phyloP scores from a whole-genome alignment of 371 early-diverging fungal genomes.

The Smittium mucronatum region DNA sequence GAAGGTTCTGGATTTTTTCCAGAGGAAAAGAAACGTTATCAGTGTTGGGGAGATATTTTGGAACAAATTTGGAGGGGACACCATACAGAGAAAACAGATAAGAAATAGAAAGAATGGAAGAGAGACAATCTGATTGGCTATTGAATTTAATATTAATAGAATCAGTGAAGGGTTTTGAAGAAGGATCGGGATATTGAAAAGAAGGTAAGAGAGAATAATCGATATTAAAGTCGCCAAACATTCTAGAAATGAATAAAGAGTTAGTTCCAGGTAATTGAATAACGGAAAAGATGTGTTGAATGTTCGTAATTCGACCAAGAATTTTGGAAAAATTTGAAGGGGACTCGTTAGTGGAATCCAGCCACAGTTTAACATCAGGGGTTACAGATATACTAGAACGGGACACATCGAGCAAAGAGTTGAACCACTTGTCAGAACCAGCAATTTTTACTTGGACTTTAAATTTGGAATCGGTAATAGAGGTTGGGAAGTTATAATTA shows the following conservation, averaged over 20 bases:
- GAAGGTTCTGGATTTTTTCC: neutral
- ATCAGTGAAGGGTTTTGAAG: neutral
- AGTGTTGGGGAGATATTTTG: slow-evolving; percentile 24
- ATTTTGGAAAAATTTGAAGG: neutral
- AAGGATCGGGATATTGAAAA: slow-evolving; percentile 20
- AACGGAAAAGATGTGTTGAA: neutral
- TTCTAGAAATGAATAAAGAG: slow-evolving; percentile 22
- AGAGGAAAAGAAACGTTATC: slow-evolving; percentile 14
- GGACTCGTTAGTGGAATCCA: neutral
- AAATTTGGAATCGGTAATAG: slow-evolving; percentile 23
- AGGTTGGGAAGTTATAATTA: slow-evolving; percentile 23
- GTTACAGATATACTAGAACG: neutral
- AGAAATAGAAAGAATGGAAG: slow-evolving; percentile 21
- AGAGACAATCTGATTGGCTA: slow-evolving; percentile 23
- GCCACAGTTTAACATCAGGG: neutral
- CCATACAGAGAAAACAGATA: slow-evolving; percentile 20
- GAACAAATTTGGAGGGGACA: slow-evolving; percentile 20
- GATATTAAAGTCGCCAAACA: slow-evolving; percentile 33
- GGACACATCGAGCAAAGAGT: slow-evolving; percentile 39
- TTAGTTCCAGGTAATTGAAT: neutral
- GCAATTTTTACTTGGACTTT: slow-evolving; percentile 42
- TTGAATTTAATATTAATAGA: slow-evolving; percentile 19
- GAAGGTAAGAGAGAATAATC: slow-evolving; percentile 28
- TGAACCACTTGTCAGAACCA: slow-evolving; percentile 46
- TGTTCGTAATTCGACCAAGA: neutral